Evolutionary conservation across 768 basidiomycete species (phyloP).

Genomic region (Boletellus emodensis): DNA sequence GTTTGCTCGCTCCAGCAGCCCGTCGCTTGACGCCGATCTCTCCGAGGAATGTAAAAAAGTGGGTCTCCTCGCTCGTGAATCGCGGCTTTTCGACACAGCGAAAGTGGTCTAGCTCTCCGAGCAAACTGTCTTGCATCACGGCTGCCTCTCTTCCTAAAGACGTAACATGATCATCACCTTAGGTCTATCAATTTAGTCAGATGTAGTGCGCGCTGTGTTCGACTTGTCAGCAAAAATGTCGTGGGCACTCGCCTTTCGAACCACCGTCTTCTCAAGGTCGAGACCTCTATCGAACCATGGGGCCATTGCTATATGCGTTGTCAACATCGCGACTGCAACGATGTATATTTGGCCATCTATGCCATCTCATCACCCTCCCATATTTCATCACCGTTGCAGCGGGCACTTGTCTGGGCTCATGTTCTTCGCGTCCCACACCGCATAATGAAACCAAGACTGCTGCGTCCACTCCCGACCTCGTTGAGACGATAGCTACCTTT

Average conservation of each 20-base stretch:
- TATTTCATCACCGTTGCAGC: constrained; percentile 5
- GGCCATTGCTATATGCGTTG: too few species aligned
- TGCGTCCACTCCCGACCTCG: too few species aligned
- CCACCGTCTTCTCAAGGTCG: neutral
- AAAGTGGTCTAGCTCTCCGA: neutral
- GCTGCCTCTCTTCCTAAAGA: constrained; percentile 6
- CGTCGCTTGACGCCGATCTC: neutral
- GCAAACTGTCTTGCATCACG: constrained; percentile 2
- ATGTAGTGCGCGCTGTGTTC: neutral
- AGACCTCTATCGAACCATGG: neutral
- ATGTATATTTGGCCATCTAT: neutral
- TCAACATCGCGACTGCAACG: neutral
- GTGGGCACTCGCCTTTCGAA: neutral
- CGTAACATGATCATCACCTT: constrained; percentile 15
- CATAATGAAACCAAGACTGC: neutral
- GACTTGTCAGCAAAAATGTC: neutral
- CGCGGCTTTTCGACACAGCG: constrained; percentile 1
- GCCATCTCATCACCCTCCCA: neutral
- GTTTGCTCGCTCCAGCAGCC: too few species aligned
- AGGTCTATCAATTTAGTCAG: constrained; percentile 4
- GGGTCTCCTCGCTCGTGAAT: constrained; percentile 5
- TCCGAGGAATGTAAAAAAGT: constrained; percentile 20
- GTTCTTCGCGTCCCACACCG: neutral
- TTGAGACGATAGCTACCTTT: too few species aligned
- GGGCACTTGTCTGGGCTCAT: neutral